A percentile compares a stretch with the other conserved stretches of the same genome.
phyloP scores from a whole-genome alignment of 257 asterid species.

The Salvia hispanica region DNA sequence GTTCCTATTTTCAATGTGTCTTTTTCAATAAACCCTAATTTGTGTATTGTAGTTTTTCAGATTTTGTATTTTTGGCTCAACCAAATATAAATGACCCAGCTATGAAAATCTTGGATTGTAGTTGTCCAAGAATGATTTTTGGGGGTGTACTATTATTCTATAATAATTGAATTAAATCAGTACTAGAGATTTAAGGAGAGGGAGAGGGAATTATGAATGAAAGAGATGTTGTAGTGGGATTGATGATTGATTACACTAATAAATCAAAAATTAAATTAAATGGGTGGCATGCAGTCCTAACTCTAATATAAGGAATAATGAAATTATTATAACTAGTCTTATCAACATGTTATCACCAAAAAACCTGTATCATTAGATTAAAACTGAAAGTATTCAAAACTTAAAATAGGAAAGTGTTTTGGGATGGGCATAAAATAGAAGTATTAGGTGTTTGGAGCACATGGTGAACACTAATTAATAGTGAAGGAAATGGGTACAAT shows the following conservation, averaged over 20 bases:
- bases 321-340: too few relatives aligned
- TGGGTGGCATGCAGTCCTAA: slow-evolving; percentile 12
- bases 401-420: background rate
- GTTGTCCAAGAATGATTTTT: slow-evolving; percentile 32
- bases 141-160: background rate
- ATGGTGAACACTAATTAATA: slow-evolving; percentile 39
- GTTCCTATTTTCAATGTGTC: background rate
- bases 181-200: background rate
- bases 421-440: slow-evolving; percentile 2
- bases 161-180: too few relatives aligned
- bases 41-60: background rate
- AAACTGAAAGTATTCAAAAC: too few relatives aligned
- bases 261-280: slow-evolving; percentile 1
- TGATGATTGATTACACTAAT: slow-evolving; percentile 35
- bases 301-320: too few relatives aligned
- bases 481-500: slow-evolving; percentile 22
- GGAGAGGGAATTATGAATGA: background rate
- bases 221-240: slow-evolving; percentile 16
- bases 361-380: too few relatives aligned
- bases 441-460: slow-evolving; percentile 34
- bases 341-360: too few relatives aligned
- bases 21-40: background rate
- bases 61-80: slow-evolving; percentile 1
- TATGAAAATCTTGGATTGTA: slow-evolving; percentile 25
- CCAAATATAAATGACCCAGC: slow-evolving; percentile 17